phyloP scores from a whole-genome alignment of 2,329 filamentous ascomycete genomes.

The Aspergillus texensis region DNA sequence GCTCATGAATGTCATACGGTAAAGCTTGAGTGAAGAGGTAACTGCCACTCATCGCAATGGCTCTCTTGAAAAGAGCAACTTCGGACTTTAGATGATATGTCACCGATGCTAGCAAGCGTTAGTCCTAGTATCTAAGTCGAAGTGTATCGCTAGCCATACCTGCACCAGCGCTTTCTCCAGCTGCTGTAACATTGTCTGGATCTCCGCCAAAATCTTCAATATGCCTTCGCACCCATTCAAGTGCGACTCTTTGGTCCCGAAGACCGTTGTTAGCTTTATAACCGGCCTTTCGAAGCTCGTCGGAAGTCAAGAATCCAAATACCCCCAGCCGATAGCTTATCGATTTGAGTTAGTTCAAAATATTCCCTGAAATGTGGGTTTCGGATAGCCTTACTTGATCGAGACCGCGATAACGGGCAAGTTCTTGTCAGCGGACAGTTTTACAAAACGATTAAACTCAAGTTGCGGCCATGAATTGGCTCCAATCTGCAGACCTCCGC shows the following conservation, averaged over 20 bases:
- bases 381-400: slow-evolving; percentile 43
- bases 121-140: slow-evolving; percentile 3
- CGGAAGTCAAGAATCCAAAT: slow-evolving; percentile 53
- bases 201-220: slow-evolving; percentile 48
- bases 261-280: slow-evolving; percentile 51
- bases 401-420: slow-evolving; percentile 52
- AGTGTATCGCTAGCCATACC: slow-evolving; percentile 25
- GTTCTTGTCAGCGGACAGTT: slow-evolving; percentile 45
- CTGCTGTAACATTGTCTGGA: slow-evolving; percentile 42
- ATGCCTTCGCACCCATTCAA: slow-evolving; percentile 45
- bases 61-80: slow-evolving; percentile 45
- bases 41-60: slow-evolving; percentile 48
- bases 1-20: slow-evolving; percentile 43
- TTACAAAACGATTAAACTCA: slow-evolving; percentile 50
- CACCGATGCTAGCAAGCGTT: slow-evolving; percentile 27
- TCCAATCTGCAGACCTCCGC: slow-evolving; percentile 54
- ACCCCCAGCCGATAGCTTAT: slow-evolving; percentile 51
- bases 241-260: slow-evolving; percentile 50
- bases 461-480: slow-evolving; percentile 58
- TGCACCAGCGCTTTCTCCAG: slow-evolving; percentile 53
- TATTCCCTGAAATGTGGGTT: neutral
- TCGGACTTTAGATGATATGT: slow-evolving; percentile 40
- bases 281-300: slow-evolving; percentile 50
- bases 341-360: slow-evolving; percentile 8
- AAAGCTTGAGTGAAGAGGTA: slow-evolving; percentile 47